Evolutionary conservation across 352 stramenopile species (phyloP).

Genomic region (Pythium biforme): DNA sequence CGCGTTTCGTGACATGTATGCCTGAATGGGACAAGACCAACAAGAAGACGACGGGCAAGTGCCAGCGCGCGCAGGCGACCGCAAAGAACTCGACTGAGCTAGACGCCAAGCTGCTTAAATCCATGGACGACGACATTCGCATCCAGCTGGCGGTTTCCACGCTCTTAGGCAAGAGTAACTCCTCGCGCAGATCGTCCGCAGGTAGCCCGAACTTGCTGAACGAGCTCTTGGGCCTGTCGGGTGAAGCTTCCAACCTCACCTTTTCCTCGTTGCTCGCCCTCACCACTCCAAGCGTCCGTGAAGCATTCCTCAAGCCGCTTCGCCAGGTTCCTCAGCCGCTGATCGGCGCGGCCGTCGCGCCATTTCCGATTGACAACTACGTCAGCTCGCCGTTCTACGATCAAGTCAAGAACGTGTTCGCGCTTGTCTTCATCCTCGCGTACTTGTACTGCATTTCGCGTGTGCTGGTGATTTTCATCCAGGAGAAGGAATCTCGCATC

Average conservation of each 20-base stretch:
- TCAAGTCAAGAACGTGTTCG: conserved; percentile 65
- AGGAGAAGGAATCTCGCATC: conserved; percentile 90
- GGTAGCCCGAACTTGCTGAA: conserved; percentile 23
- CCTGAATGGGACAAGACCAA: conserved; percentile 41
- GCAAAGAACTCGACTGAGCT: conserved; percentile 32
- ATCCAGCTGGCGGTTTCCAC: conserved; percentile 32
- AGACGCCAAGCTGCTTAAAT: conserved; percentile 34
- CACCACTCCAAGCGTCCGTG: neutral
- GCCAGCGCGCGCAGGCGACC: conserved; percentile 40
- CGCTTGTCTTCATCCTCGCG: conserved; percentile 90
- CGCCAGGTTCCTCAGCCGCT: conserved; percentile 61
- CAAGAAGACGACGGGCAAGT: conserved; percentile 41
- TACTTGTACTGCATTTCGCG: conserved; percentile 90
- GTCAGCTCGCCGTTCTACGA: conserved; percentile 75
- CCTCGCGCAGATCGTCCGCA: conserved; percentile 17
- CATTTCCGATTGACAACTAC: conserved; percentile 58
- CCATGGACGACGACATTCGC: conserved; percentile 44
- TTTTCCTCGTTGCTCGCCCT: conserved; percentile 16
- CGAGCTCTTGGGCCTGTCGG: conserved; percentile 10
- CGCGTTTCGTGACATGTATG: conserved; percentile 58
- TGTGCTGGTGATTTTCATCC: conserved; percentile 86
- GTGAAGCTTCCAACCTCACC: conserved; percentile 18
- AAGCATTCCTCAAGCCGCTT: conserved; percentile 45
- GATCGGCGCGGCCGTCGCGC: conserved; percentile 38
- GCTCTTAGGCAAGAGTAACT: conserved; percentile 20